Base-by-base conservation (phyloP, 129 eudicot species). In the Erigeron canadensis region DNA sequence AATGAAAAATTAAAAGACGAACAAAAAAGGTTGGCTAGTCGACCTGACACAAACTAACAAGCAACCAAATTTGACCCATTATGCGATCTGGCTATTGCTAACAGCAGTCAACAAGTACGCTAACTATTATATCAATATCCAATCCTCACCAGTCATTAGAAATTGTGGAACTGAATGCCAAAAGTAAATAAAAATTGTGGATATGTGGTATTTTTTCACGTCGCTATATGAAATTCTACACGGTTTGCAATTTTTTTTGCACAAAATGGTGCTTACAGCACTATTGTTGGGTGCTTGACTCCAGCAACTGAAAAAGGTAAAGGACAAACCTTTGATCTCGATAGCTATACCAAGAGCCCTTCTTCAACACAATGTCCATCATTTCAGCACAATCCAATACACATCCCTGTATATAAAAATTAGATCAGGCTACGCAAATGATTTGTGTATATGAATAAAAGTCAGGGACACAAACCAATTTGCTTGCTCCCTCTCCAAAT, bases 371-470 rank as follows among this genome's bases (percentile, higher is more conserved):
- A 45, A 90, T 83, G 73, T 83, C 96, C 87, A 83, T 79, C 86
- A 90, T 74, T 84, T 90, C 99, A 81, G 97, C 99, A 81, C 97
- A 94, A 78, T 94, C 99, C 86, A 94, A 84, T 63, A 90, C 75
- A 72, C 99, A 94, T 61, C 99, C 99, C 99, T 90, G 76, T 54
- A 54, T 63, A 63, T 43, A 75, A 44, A 60, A 44, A 60, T 71
- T 65, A 46, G 58, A 81, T 77, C 43, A 73, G 72, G 48, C 28
- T 7, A 69, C 37, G 28, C 53, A 46, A 28, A 21, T 40, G n/a
- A 8, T n/a, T 4, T 53, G 4, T 53, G 19, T 53, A 10, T 53
- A 9, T 5, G 38, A 19, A 67, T 22, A 13, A 15, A 23, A 9
- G 68, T 12, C 55, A 10, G 55, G 23, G 13, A 74, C 43, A 85